A percentile compares a stretch with the other conserved stretches of the same genome.
phyloP scores from a whole-genome alignment of 805 yeast genomes.

The Spathaspora sp. region DNA sequence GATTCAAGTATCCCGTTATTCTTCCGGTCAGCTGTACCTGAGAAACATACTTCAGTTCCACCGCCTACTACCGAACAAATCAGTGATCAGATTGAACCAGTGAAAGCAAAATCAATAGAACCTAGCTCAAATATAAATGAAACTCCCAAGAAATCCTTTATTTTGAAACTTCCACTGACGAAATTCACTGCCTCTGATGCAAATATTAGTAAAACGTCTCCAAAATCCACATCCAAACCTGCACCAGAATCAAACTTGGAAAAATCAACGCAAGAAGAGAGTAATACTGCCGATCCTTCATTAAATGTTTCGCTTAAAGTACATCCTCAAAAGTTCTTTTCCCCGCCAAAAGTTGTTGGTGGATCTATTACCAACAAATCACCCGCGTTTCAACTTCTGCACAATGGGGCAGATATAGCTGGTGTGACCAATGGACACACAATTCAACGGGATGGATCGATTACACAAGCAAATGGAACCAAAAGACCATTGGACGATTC shows the following conservation, averaged over 20 bases:
- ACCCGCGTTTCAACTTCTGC: background rate
- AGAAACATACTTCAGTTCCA: background rate
- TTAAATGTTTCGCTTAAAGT: background rate
- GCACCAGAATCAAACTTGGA: background rate
- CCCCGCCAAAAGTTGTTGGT: background rate
- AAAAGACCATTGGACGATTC: slow-evolving; percentile 13
- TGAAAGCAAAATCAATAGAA: background rate
- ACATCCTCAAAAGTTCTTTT: background rate
- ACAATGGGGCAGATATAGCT: background rate
- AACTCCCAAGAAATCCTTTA: background rate
- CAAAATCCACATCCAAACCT: background rate
- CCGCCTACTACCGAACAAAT: background rate
- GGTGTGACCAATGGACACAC: background rate
- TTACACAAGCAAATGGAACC: background rate
- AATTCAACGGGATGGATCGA: background rate
- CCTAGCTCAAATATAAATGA: background rate
- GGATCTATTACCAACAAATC: background rate
- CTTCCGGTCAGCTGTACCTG: background rate
- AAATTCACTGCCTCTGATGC: background rate
- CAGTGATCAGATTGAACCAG: background rate
- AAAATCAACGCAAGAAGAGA: too few relatives aligned
- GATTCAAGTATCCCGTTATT: background rate
- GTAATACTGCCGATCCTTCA: background rate
- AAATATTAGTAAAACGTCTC: background rate
- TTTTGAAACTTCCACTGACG: background rate